phyloP scores from a whole-genome alignment of 2,329 filamentous ascomycete species.

The Fusarium dimerum region DNA sequence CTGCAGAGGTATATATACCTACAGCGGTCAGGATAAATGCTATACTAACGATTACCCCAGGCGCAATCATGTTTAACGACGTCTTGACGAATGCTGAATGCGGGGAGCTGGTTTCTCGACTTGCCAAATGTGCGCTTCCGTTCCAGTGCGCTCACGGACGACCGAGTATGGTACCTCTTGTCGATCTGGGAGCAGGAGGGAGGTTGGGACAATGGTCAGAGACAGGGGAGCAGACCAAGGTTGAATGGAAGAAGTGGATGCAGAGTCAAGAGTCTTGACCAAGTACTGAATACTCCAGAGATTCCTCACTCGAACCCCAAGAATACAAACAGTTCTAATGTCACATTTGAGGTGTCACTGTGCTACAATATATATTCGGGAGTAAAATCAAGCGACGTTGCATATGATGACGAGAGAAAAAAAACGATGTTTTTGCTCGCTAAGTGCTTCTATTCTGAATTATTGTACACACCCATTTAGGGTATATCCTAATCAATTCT shows the following conservation, averaged over 20 bases:
- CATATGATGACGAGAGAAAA: no score
- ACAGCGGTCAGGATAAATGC: no score
- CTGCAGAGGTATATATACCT: conserved; percentile 61
- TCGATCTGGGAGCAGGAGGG: conserved; percentile 46
- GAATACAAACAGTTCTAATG: no score
- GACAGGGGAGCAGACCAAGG: conserved; percentile 1
- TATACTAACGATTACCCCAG: conserved; percentile 29
- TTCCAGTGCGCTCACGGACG: conserved; percentile 84
- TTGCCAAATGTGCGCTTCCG: conserved; percentile 69
- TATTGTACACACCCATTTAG: no score
- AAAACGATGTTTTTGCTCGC: no score
- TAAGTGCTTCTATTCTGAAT: no score
- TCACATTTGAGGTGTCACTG: no score
- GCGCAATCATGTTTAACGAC: conserved; percentile 86
- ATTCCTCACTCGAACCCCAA: not conserved
- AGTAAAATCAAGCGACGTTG: no score
- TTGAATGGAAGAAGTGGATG: conserved; percentile 24
- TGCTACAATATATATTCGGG: no score
- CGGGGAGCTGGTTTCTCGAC: conserved; percentile 50
- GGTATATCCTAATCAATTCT: no score
- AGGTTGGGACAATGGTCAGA: conserved; percentile 31
- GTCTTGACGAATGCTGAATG: conserved; percentile 60
- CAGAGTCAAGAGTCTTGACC: not conserved
- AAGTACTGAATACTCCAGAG: not conserved
- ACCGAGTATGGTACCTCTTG: conserved; percentile 64